Evolutionary conservation across 2,329 filamentous ascomycete genomes (phyloP).

Genomic region (Exophiala viscosa): DNA sequence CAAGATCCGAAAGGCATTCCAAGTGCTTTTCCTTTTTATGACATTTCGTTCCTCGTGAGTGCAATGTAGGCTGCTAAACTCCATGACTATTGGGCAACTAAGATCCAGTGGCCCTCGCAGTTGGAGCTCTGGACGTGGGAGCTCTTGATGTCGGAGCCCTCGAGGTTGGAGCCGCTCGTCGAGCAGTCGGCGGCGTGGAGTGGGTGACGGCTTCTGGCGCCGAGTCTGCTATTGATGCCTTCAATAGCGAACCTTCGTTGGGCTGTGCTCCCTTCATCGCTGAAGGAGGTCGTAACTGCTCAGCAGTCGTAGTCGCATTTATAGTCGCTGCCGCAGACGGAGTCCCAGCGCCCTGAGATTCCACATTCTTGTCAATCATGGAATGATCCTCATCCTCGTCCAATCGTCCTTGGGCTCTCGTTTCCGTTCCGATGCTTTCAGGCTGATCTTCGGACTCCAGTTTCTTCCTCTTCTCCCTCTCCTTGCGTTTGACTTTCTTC

Average conservation of each 20-base stretch:
- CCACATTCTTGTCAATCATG: neutral
- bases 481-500: slow-evolving; percentile 27
- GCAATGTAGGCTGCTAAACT: too few relatives aligned
- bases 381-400: neutral
- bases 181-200: neutral
- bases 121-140: neutral
- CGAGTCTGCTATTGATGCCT: too few relatives aligned
- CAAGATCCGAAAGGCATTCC: neutral
- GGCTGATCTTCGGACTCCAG: neutral
- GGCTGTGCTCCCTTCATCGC: too few relatives aligned
- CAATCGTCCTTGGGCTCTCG: neutral
- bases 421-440: neutral
- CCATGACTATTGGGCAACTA: too few relatives aligned
- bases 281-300: too few relatives aligned
- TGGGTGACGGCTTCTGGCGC: too few relatives aligned
- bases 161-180: slow-evolving; percentile 2
- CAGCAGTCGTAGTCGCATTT: too few relatives aligned
- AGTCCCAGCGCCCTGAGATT: neutral
- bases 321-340: too few relatives aligned
- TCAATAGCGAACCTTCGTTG: too few relatives aligned
- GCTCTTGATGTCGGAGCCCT: slow-evolving; percentile 7
- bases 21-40: too few relatives aligned
- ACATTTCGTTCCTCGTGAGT: too few relatives aligned
- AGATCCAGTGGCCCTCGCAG: too few relatives aligned
- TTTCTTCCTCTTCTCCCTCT: slow-evolving; percentile 22